Evolutionary conservation across 441 rosid genomes (phyloP).

Genomic region (Flueggea neowawraea): DNA sequence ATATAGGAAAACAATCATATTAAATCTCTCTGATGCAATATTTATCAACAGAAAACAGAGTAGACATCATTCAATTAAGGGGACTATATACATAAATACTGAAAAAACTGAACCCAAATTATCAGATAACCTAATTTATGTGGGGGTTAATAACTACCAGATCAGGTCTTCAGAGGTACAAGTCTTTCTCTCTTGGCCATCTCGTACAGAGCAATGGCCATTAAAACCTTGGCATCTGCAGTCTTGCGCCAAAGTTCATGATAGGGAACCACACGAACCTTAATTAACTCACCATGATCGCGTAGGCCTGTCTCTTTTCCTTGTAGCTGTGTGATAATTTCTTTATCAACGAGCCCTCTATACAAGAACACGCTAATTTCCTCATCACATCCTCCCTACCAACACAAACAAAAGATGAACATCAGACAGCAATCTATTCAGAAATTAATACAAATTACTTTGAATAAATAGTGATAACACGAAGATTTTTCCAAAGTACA

Average conservation of each 20-base stretch:
- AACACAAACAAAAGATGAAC: slow-evolving; percentile 9
- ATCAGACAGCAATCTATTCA: too few species aligned
- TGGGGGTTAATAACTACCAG: neutral
- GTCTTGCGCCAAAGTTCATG: slow-evolving; percentile 71
- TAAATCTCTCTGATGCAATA: too few species aligned
- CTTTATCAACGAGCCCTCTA: slow-evolving; percentile 51
- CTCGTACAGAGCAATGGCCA: slow-evolving; percentile 72
- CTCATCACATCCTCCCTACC: slow-evolving; percentile 93
- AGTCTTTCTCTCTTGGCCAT: slow-evolving; percentile 63
- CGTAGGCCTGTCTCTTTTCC: slow-evolving; percentile 78
- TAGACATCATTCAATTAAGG: too few species aligned
- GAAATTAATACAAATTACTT: too few species aligned
- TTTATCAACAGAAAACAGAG: too few species aligned
- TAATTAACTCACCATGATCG: slow-evolving; percentile 76
- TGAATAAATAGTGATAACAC: too few species aligned
- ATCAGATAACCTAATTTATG: too few species aligned
- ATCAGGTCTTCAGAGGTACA: slow-evolving; percentile 24
- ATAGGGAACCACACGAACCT: slow-evolving; percentile 62
- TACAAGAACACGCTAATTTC: slow-evolving; percentile 53
- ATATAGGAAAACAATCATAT: too few species aligned
- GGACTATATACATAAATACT: too few species aligned
- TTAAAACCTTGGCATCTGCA: slow-evolving; percentile 69
- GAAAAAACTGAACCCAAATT: too few species aligned
- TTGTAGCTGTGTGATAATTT: slow-evolving; percentile 54
- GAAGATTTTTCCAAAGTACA: too few species aligned